phyloP scores from a whole-genome alignment of 2,329 filamentous ascomycete species.

The Cladosporium halotolerans region DNA sequence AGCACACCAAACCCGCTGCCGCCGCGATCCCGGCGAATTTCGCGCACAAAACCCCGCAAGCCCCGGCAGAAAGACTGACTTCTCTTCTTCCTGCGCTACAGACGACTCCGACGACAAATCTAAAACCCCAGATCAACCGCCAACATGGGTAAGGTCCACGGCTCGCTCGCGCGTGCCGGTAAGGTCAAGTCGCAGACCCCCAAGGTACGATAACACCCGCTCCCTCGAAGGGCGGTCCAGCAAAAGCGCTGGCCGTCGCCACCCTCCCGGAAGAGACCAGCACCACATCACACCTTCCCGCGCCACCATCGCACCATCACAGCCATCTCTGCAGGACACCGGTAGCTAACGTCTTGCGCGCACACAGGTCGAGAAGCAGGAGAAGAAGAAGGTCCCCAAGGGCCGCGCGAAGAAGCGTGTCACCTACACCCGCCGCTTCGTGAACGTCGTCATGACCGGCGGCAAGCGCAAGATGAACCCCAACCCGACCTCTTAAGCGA shows the following conservation, averaged over 20 bases:
- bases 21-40: neutral
- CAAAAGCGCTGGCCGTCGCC: conserved; percentile 1
- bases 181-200: conserved; percentile 97
- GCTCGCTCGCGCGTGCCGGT: conserved; percentile 89
- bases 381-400: conserved; percentile 97
- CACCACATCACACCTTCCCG: conserved; percentile 18
- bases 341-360: conserved; percentile 20
- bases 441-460: conserved; percentile 94
- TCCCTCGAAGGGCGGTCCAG: conserved; percentile 5
- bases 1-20: conserved; percentile 2
- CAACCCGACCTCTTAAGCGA: conserved; percentile 63
- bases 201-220: conserved; percentile 57
- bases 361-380: conserved; percentile 71
- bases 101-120: conserved; percentile 13
- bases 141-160: conserved; percentile 90
- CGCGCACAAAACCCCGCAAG: neutral
- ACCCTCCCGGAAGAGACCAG: conserved; percentile 7
- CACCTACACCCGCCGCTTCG: conserved; percentile 94
- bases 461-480: conserved; percentile 99
- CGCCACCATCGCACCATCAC: conserved; percentile 18
- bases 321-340: neutral
- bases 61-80: conserved; percentile 2
- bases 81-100: neutral
- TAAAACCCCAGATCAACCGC: conserved; percentile 33
- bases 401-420: conserved; percentile 96